These are phyloP conservation scores for Russula olivacea DNA, from an alignment of 768 basidiomycete species.

Conservation along the genomic window DNA sequence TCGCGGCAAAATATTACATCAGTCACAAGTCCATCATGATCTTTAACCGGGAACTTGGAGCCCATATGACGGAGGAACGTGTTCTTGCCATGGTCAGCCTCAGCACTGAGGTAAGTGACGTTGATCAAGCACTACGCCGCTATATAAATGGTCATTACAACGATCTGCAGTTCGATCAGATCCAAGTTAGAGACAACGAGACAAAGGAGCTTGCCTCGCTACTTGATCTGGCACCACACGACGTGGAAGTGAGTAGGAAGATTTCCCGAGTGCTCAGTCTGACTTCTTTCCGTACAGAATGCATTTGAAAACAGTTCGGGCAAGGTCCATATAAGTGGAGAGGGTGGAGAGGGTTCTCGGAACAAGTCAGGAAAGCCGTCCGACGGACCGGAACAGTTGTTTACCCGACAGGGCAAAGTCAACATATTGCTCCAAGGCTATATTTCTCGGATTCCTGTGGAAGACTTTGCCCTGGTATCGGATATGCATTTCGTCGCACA, in stretches of 20 bases:
- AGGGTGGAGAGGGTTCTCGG: constrained; percentile 12
- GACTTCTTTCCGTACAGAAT: constrained; percentile 4
- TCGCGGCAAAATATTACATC: constrained; percentile 96
- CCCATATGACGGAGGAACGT: constrained; percentile 90
- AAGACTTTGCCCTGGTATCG: constrained; percentile 95
- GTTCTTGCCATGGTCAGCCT: constrained; percentile 77
- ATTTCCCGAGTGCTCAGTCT: constrained; percentile 37
- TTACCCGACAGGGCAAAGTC: constrained; percentile 63
- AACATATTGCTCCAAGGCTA: constrained; percentile 91
- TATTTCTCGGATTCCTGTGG: constrained; percentile 73
- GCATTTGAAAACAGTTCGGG: constrained; percentile 17
- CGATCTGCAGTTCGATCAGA: constrained; percentile 74
- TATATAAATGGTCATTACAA: constrained; percentile 5
- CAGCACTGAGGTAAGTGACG: constrained; percentile 74
- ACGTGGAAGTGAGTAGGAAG: constrained; percentile 51
- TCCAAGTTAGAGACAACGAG: constrained; percentile 90
- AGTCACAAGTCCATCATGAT: constrained; percentile 78
- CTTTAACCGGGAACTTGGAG: constrained; percentile 72
- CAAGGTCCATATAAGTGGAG: constrained; percentile 17
- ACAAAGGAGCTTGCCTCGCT: constrained; percentile 72
- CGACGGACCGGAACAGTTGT: constrained; percentile 3
- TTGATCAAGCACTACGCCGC: neutral
- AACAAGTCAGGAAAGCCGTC: neutral
- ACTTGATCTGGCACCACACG: constrained; percentile 64
- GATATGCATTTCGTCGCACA: constrained; percentile 93